Conservation (phyloP, 2,329 filamentous ascomycete species). For the Colletotrichum lupini region DNA sequence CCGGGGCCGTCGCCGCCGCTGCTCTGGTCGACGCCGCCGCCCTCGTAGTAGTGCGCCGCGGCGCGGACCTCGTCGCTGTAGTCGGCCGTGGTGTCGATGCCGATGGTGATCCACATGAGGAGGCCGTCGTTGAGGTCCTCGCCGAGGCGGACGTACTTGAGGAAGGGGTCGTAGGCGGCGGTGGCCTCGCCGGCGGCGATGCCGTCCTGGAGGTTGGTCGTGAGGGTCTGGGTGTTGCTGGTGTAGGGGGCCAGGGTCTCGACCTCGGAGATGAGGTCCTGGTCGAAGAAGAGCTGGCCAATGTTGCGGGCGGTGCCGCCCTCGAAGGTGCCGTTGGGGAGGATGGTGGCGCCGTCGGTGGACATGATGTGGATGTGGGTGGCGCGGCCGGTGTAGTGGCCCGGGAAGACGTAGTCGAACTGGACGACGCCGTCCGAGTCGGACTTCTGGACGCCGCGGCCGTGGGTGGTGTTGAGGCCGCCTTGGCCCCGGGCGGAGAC, state of each 20-base stretch:
- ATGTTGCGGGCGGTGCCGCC: constrained; percentile 47
- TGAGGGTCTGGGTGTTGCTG: constrained; percentile 57
- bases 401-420: constrained; percentile 56
- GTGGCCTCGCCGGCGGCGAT: constrained; percentile 53
- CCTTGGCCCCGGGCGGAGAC: constrained; percentile 40
- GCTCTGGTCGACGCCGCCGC: constrained; percentile 27
- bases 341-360: constrained; percentile 48
- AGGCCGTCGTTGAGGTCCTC: constrained; percentile 62
- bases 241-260: constrained; percentile 60
- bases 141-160: constrained; percentile 68
- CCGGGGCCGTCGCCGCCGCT: constrained; percentile 15
- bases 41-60: constrained; percentile 31
- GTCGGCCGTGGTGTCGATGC: constrained; percentile 52
- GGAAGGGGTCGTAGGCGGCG: constrained; percentile 60
- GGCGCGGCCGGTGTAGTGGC: constrained; percentile 57
- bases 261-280: constrained; percentile 46
- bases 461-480: constrained; percentile 31
- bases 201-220: constrained; percentile 62
- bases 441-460: constrained; percentile 37
- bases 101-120: constrained; percentile 66
- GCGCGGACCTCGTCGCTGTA: constrained; percentile 28
- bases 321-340: constrained; percentile 47
- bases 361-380: constrained; percentile 60
- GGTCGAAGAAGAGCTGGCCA: constrained; percentile 33
- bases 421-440: constrained; percentile 42